Base-by-base conservation (phyloP, 106 monocot species). In the Acanthochlamys bracteata region DNA sequence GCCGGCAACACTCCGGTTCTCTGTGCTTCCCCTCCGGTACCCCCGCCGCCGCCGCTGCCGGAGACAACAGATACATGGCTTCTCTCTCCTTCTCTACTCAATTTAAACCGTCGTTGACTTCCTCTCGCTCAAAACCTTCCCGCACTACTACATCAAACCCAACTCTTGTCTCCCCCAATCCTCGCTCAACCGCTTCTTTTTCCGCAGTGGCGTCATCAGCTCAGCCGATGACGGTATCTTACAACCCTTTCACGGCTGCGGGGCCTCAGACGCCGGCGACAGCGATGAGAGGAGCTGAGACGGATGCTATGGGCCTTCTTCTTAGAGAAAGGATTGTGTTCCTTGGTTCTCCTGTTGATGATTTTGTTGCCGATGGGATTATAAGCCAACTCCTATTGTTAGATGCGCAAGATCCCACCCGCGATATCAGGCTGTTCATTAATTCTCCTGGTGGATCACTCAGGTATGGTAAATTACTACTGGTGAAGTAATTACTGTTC, bases 381-480 rank as follows among this genome's bases (percentile, higher is more conserved):
- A 87, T 96, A 49, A 96, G 87, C 76, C 90, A 96, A 78, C 74
- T 88, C 10, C 64, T 96, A 24, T 82, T 96, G 21, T 76, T 96
- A 7, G 95, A 96, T 60, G 95, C 90, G 3, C 84, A 83, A 72
- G 90, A 96, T 62, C 84, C 76, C 49, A 79, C 65, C 41, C 82
- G 66, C 77, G 95, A 96, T 62, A 96, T 96, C 73, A 74, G 87
- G 39, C 68, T 96, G 22, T 96, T 90, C 66, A 78, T 96, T 63
- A 96, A 96, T 60, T 96, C 84, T 13, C 70, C 86, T 9, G 90
- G 95, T 3, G 95, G 90, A 0, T 85, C 90, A 22, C 95, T 96
- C 68, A 96, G 87, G 95, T 96, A 14, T n/a, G n/a, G n/a, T n/a
- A n/a, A n/a, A n/a, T n/a, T n/a, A n/a, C n/a, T n/a, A n/a, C n/a